phyloP scores from a whole-genome alignment of 176 grass and related monocot species.

The Oryza meyeriana region DNA sequence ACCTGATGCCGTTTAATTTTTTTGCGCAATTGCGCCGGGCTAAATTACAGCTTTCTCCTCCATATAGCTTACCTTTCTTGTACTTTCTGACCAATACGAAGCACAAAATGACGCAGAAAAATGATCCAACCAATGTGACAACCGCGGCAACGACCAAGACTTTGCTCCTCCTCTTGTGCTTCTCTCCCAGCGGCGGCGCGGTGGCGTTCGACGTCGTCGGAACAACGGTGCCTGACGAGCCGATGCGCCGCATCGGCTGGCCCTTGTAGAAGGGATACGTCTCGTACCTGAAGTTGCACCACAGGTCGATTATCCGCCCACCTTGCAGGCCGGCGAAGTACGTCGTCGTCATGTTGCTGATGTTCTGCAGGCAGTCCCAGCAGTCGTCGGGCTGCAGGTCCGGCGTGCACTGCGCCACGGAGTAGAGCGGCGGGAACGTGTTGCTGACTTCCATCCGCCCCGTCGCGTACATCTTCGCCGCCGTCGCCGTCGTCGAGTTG shows the following conservation, averaged over 20 bases:
- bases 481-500: neutral
- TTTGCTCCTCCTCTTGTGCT: neutral
- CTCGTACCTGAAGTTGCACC: conserved; percentile 39
- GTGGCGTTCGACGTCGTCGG: neutral
- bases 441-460: neutral
- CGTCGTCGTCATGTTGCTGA: neutral
- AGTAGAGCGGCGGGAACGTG: conserved; percentile 14
- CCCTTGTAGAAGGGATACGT: conserved; percentile 26
- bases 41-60: too few relatives aligned
- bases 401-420: conserved; percentile 43
- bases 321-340: conserved; percentile 5
- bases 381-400: conserved; percentile 21
- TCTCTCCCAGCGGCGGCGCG: neutral
- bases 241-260: neutral
- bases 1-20: neutral
- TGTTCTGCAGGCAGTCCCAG: conserved; percentile 24
- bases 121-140: neutral
- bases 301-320: neutral
- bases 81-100: neutral
- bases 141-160: neutral
- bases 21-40: too few relatives aligned
- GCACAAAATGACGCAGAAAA: neutral
- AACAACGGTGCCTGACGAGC: too few relatives aligned
- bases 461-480: conserved; percentile 24
- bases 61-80: neutral